Base-by-base conservation (phyloP, 2,329 filamentous ascomycete genomes). In the Fusarium oligoseptatum region DNA sequence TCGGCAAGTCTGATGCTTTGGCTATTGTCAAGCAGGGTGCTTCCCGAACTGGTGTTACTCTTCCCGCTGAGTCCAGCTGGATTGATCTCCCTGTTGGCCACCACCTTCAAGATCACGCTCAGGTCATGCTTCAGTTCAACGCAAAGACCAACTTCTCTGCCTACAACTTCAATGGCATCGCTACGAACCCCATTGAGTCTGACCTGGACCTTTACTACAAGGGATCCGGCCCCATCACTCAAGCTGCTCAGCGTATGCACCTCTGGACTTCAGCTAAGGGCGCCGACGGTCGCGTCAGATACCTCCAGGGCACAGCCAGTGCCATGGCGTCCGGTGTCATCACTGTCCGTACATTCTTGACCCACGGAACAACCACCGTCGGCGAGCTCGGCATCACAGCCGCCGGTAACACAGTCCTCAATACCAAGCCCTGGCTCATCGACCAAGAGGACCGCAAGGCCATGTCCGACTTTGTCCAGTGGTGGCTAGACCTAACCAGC, bases 1-100 rank as follows among this genome's bases (percentile, higher is more conserved):
- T 93, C 73, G 93, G 92, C 9, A 91, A 91, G 27, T 82, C 83
- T 82, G 86, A 90, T 84, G 84, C 93, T 70, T 82, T 91, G 12
- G 79, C 84, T 6, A 80, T 90, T 11, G 88, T 90, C 48, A 82
- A 87, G 66, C 80, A 77, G 32, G 77, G 77, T 5, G 68, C 75
- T 39, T 29, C 76, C 45, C 87, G 85, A 1, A 81, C 81, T 0
- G 89, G 90, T 71, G 88, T 84, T 3, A 86, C 84, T 7, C 89
- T 91, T 83, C 85, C 89, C 20, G 79, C 83, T 14, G 81, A 85
- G 69, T 81, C 80, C 2, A 81, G 87, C 15, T 91, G 88, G 87
- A 89, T 91, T 50, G 83, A 87, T 22, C 84, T 90, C 1, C 89
- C 89, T 0, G 89, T 91, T 1, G 89, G 89, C 3, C 86, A 89